Evolutionary conservation across 2,329 filamentous ascomycete species (phyloP).

Genomic region (Pestalotiopsis sp.): DNA sequence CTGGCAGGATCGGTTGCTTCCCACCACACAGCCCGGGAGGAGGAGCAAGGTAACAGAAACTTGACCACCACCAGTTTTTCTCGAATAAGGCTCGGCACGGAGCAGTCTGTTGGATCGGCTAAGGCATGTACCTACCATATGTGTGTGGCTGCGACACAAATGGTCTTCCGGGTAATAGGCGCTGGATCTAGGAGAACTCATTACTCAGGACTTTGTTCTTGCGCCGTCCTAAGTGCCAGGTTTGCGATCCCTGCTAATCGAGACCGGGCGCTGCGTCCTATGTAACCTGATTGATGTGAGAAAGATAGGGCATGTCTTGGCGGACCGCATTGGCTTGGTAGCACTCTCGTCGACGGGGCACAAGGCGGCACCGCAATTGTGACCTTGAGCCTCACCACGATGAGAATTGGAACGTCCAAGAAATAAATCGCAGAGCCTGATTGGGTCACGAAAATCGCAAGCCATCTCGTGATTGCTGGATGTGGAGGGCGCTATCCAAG

Average conservation of each 20-base stretch:
- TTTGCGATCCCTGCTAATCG: not conserved
- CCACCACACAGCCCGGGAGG: not conserved
- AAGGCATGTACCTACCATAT: not conserved
- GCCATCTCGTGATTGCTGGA: not conserved
- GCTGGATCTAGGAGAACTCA: not conserved
- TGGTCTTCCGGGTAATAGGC: not conserved
- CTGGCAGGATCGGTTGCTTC: not conserved
- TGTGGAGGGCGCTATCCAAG: not conserved
- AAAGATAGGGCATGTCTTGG: not conserved
- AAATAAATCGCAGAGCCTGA: not conserved
- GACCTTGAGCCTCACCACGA: not conserved
- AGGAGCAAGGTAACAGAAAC: not conserved
- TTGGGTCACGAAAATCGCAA: not conserved
- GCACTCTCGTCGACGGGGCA: not conserved
- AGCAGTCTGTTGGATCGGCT: not conserved
- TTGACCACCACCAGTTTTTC: not conserved
- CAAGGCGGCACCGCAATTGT: too few species aligned
- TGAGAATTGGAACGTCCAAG: not conserved
- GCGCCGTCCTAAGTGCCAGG: not conserved
- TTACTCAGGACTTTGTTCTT: not conserved
- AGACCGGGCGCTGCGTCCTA: not conserved
- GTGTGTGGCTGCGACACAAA: not conserved
- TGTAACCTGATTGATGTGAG: not conserved
- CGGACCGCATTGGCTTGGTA: not conserved
- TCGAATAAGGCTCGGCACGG: not conserved